Conservation (phyloP, 441 rosid species). For the Pelargonium fulgidum region DNA sequence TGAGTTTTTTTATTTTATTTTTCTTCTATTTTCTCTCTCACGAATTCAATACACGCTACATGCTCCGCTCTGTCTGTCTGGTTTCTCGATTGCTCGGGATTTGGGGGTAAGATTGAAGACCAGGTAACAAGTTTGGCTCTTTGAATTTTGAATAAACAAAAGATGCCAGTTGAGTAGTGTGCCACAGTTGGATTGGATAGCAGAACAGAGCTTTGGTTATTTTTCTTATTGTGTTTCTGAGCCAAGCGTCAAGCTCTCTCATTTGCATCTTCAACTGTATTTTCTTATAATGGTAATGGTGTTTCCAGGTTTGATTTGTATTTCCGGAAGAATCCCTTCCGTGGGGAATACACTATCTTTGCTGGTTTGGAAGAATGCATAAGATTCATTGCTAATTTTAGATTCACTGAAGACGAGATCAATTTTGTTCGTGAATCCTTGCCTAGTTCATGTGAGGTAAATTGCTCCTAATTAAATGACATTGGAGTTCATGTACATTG, state of each 20-base stretch:
- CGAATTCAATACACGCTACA: background rate
- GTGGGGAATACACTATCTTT: constrained; percentile 80
- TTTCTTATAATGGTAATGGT: background rate
- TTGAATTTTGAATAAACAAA: too few species aligned
- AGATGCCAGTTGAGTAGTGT: too few species aligned
- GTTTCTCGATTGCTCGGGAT: background rate
- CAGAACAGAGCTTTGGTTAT: background rate
- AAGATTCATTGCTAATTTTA: constrained; percentile 76
- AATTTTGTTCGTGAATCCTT: constrained; percentile 47
- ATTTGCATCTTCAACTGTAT: background rate
- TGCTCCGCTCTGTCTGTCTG: background rate
- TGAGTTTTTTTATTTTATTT: constrained; percentile 23
- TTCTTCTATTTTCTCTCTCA: too few species aligned
- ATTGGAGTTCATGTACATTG: too few species aligned
- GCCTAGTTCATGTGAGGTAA: constrained; percentile 77
- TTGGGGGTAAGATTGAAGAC: background rate
- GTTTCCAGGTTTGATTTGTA: constrained; percentile 65
- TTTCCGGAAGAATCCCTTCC: constrained; percentile 80
- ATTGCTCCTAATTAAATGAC: background rate
- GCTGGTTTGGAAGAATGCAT: constrained; percentile 93
- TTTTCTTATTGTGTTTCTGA: background rate
- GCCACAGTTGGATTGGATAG: background rate
- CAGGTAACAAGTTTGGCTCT: background rate
- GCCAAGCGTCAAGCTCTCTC: background rate
- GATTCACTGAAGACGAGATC: constrained; percentile 59